A percentile compares a stretch with the other conserved stretches of the same genome.
Conservation (phyloP, 495 filamentous ascomycete genomes). For the Penicillium verhagenii region DNA sequence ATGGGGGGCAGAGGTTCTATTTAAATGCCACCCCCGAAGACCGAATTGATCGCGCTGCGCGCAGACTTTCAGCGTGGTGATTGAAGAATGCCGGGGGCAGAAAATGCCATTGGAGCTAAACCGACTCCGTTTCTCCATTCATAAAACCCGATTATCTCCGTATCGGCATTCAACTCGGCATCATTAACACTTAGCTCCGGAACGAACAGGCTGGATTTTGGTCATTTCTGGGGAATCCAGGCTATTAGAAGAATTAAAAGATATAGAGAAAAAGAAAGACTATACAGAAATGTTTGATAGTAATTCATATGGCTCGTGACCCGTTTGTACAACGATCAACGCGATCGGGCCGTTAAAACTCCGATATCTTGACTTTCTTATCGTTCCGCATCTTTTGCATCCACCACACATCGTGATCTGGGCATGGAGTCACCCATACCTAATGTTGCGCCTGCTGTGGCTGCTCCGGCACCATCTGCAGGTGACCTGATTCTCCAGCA, state of each 20-base stretch:
- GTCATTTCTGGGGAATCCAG: neutral
- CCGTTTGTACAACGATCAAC: conserved; percentile 5
- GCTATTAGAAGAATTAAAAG: neutral
- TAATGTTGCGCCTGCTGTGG: conserved; percentile 29
- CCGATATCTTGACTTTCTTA: conserved; percentile 30
- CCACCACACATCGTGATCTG: conserved; percentile 12
- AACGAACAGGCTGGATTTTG: neutral
- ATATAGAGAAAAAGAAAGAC: neutral
- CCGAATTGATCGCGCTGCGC: conserved; percentile 1
- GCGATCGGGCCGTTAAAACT: conserved; percentile 33
- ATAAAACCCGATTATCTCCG: conserved; percentile 23
- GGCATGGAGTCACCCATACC: conserved; percentile 36
- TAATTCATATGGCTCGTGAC: neutral
- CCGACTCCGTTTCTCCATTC: neutral
- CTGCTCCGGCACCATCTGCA: conserved; percentile 27
- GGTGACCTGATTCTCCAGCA: conserved; percentile 42
- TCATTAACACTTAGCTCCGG: neutral
- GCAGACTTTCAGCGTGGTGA: conserved; percentile 1
- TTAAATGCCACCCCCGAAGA: conserved; percentile 7
- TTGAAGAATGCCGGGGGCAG: conserved; percentile 8
- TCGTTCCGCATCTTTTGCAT: conserved; percentile 13
- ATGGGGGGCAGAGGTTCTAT: conserved; percentile 18
- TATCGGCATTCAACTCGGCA: conserved; percentile 8
- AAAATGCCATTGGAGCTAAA: conserved; percentile 1
- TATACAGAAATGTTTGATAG: neutral